A percentile compares a stretch with the other conserved stretches of the same genome.
phyloP scores from a whole-genome alignment of 1,284 basidiomycete species.

The Cutaneotrichosporon spelunceum region DNA sequence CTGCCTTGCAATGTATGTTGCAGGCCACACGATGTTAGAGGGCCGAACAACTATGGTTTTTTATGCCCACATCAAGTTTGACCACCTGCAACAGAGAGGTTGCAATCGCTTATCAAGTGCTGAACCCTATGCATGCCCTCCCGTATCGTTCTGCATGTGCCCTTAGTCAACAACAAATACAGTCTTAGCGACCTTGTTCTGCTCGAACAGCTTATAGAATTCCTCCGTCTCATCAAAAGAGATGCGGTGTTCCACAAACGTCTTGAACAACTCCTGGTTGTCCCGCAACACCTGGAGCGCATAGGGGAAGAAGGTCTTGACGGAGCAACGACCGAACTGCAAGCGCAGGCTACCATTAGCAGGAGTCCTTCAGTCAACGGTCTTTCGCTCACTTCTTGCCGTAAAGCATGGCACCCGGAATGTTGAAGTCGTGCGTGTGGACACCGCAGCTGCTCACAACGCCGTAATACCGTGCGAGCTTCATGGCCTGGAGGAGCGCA shows the following conservation, averaged over 20 bases:
- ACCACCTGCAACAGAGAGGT: no score
- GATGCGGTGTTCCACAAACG: constrained; percentile 46
- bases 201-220: constrained; percentile 46
- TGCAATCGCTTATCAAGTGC: no score
- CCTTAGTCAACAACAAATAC: constrained; percentile 33
- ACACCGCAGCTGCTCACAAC: constrained; percentile 78
- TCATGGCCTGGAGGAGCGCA: constrained; percentile 67
- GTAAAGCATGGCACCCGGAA: constrained; percentile 61
- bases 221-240: constrained; percentile 40
- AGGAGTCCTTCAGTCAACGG: neutral
- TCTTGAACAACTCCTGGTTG: constrained; percentile 41
- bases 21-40: no score
- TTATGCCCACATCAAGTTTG: no score
- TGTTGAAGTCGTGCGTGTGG: constrained; percentile 37
- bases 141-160: no score
- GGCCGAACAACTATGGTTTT: no score
- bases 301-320: constrained; percentile 68
- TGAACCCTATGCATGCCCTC: no score
- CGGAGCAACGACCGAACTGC: constrained; percentile 71
- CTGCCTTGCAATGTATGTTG: no score
- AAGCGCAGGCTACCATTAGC: constrained; percentile 25
- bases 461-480: constrained; percentile 74
- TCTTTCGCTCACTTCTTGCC: constrained; percentile 61
- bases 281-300: constrained; percentile 63
- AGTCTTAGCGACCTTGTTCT: constrained; percentile 47